phyloP scores from a whole-genome alignment of 2,329 filamentous ascomycete species.

The Monilinia fructicola region DNA sequence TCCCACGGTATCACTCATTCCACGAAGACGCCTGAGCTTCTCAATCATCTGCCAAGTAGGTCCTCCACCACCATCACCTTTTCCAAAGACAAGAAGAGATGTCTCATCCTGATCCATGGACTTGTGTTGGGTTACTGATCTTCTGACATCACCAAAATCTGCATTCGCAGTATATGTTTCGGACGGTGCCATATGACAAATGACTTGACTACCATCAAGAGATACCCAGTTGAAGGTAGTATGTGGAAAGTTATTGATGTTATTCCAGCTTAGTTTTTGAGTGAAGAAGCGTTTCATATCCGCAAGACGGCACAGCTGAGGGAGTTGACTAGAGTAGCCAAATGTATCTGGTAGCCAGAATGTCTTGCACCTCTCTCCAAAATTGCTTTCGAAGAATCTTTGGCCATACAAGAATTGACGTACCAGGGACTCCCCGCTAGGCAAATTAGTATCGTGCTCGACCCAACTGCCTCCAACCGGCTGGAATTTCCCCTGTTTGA shows the following conservation, averaged over 20 bases:
- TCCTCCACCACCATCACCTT: constrained; percentile 93
- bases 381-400: constrained; percentile 89
- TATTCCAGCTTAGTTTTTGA: constrained; percentile 99
- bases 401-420: constrained; percentile 96
- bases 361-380: constrained; percentile 82
- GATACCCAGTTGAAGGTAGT: constrained; percentile 99
- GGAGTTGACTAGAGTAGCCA: constrained; percentile 92
- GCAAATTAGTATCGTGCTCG: constrained; percentile 97
- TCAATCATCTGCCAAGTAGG: constrained; percentile 93
- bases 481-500: constrained; percentile 87
- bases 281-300: constrained; percentile 97
- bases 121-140: constrained; percentile 90
- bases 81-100: constrained; percentile 90
- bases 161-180: constrained; percentile 96
- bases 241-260: constrained; percentile 98
- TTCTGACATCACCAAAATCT: constrained; percentile 89
- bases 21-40: constrained; percentile 89
- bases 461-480: constrained; percentile 98
- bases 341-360: constrained; percentile 99
- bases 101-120: constrained; percentile 91
- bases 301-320: constrained; percentile 88
- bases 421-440: constrained; percentile 89
- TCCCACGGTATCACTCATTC: constrained; percentile 83
- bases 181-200: constrained; percentile 95
- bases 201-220: constrained; percentile 90